Base-by-base conservation (phyloP, 768 basidiomycete species). In the Tylopilus subfusipes region DNA sequence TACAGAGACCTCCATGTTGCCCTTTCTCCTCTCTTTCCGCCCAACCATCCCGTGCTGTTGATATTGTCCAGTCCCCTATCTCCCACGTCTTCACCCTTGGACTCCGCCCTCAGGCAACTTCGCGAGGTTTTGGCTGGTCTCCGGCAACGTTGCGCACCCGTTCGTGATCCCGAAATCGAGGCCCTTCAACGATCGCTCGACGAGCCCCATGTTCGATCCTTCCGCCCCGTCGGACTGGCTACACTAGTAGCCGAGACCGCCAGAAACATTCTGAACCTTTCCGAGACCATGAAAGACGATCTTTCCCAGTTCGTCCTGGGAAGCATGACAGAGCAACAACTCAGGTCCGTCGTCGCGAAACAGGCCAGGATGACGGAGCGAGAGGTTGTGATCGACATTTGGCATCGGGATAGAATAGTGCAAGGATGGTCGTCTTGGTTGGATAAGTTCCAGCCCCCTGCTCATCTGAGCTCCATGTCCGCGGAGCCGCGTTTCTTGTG, bases 251-350 rank as follows among this genome's bases (percentile, higher is more conserved):
- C 78, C 2, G 74, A 80, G 39, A 77, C 75, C 5, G 62, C 78
- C 29, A 80, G 73, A 55, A 71, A 72, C 4, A 77, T 82, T 42
- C 61, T 89, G 7, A 65, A 71, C 14, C 71, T 89, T 14, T 69
- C 81, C 0, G 82, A 85, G 39, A 68, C 73, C n/a, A 86, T 90
- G 84, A 86, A 82, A 64, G 72, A 78, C 27, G 88, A 90, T 61
- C 74, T 90, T 33, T 84, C 82, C 12, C 77, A 82, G 52, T 82
- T 85, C 45, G 73, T 86, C 12, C 64, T 88, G 2, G 86, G 85
- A 19, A 75, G 74, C 34, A 85, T 89, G 84, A 76, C 79, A 22
- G 88, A 90, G 62, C 64, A 72, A 34, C 80, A 90, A 50, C 74
- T 88, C 24, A 68, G 65, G 19, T 72, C 67, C 4, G 63, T 82